phyloP scores from a whole-genome alignment of 345 rosid species.

The Trapa incisa region DNA sequence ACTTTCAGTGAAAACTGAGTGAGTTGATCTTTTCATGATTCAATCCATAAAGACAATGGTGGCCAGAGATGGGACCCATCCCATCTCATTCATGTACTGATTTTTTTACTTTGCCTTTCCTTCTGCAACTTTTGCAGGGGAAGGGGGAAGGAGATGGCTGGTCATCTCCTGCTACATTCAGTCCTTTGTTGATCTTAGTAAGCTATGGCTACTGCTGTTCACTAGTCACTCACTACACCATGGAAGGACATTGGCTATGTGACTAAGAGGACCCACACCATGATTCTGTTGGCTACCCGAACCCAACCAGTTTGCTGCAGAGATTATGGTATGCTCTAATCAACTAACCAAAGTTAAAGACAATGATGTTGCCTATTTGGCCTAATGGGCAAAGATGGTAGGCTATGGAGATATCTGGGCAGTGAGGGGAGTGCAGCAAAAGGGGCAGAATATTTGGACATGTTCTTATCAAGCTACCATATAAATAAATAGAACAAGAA shows the following conservation, averaged over 20 bases:
- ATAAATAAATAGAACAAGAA: neutral
- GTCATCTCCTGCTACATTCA: neutral
- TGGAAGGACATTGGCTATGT: too few relatives aligned
- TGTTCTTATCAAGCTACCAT: neutral
- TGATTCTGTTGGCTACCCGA: too few relatives aligned
- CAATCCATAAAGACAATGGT: slow-evolving; percentile 94
- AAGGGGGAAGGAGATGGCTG: neutral
- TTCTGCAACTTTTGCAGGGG: slow-evolving; percentile 37
- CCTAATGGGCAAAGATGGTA: too few relatives aligned
- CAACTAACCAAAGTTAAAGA: too few relatives aligned
- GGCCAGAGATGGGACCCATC: slow-evolving; percentile 42
- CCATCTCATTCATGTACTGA: slow-evolving; percentile 71
- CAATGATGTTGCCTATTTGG: too few relatives aligned
- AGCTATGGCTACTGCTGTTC: too few relatives aligned
- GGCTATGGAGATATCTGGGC: neutral
- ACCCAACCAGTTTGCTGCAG: too few relatives aligned
- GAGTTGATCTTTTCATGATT: slow-evolving; percentile 98
- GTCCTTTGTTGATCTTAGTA: too few relatives aligned
- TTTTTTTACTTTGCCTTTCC: slow-evolving; percentile 55
- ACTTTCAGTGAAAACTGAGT: slow-evolving; percentile 45
- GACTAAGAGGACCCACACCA: too few relatives aligned
- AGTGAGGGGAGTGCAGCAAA: neutral
- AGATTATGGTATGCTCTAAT: too few relatives aligned
- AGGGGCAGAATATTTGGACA: neutral
- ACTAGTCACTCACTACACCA: too few relatives aligned